Evolutionary conservation across 768 basidiomycete species (phyloP), one percentile per base, ranked within the genome.

Genomic region (Steccherinum ochraceum): DNA sequence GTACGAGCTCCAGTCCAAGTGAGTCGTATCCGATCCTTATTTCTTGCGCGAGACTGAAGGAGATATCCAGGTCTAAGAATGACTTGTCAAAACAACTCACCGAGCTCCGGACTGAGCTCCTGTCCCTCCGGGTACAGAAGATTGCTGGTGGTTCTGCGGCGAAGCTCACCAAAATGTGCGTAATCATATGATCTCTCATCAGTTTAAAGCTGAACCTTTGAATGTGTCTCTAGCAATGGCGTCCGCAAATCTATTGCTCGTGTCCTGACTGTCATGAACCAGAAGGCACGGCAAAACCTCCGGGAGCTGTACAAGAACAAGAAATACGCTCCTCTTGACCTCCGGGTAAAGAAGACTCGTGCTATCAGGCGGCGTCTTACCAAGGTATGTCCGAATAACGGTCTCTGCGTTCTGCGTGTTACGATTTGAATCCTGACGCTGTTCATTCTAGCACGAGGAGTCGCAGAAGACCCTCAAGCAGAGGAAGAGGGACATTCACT

Each of bases 231-330:
- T 44, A 99, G 96, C 72, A 83, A 86, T 71, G 79, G 88, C 59
- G 92, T 97, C 71, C 94, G 96, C 79, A 98, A 97, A 77, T 94
- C 92, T 58, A 91, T 99, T 67, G 96, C 96, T 57, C 92, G 96
- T 50, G 94, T 98, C 59, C 71, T 97, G 74, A 99, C 96, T 41
- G 93, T 98, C 63, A 95, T 88, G 79, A 98, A 96, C 86, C 89
- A 92, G 70, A 99, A 99, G 75, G 84, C 86, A 61, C 90, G 95
- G 61, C 88, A 93, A 77, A 93, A 93, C 74, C 83, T 96, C 59
- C 90, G 92, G 50, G 94, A 98, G 71, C 93, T 84, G 78, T 97
- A 97, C 89, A 95, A 95, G 81, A 74, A 77, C 70, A 95, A 95
- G 84, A 94, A 91, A 68, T 90, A 89, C 75, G 76, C 90, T 58